Evolutionary conservation across 352 stramenopile species (phyloP), one percentile per base, ranked within the genome.

Genomic region (Pythium rishiriense): DNA sequence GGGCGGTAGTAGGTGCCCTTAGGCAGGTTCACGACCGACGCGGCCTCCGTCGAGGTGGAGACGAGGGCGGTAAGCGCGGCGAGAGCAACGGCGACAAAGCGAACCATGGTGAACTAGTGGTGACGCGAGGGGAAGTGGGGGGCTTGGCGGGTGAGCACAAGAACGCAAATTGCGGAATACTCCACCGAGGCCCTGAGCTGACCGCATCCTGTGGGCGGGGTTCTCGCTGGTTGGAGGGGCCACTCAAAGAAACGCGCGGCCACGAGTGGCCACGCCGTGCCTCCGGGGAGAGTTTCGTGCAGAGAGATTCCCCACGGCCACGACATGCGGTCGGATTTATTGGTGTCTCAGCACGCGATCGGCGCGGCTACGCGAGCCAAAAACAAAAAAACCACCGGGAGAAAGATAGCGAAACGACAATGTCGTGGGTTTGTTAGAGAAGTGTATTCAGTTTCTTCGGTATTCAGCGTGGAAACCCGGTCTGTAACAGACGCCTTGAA

Each of bases 1-100:
- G 72, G 72, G 9, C 68, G 67, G 61, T 62, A 73, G 63, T 71
- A 79, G 28, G 69, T 58, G 25, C 72, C 72, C 26, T 39, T 37
- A 15, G 51, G 52, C 24, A 39, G 31, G 37, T 39, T 50, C 22
- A 48, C 37, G 24, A 48, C 37, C 17, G 21, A 50, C 3, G 52
- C 22, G 35, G 52, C 52, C 8, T 50, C 52, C 3, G 37, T 39
- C 4, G 29, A 43, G 49, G 28, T 21, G 3, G 47, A 37, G 37
- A 21, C 26, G 33, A 59, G 21, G 0, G 52, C 33, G 52, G 37
- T 24, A 10, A 59, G 25, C 35, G 39, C 52, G 22, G 52, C 52
- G 35, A 43, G 33, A 39, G 52, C 52, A 24, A 59, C 24, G 3
- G 52, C 37, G 52, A 59, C 33, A 19, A 59, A 22, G 25, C 52